Percentiles rank a stretch among this genome's conserved stretches.
Evolutionary conservation across 768 basidiomycete species (phyloP).

Genomic region (Amanita inopinata): DNA sequence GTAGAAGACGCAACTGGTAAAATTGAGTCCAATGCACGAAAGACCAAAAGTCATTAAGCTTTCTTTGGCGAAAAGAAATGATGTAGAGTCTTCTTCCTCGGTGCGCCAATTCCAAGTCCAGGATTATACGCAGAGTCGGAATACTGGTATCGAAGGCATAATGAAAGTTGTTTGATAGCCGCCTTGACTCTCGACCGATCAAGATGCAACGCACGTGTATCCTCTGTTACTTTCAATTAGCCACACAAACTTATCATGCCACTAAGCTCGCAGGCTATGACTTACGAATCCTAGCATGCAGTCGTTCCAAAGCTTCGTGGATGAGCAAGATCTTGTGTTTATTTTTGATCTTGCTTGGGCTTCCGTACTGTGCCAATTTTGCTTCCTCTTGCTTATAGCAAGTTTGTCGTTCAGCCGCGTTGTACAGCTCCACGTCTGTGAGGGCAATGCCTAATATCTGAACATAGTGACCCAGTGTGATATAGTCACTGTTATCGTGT

Average conservation of each 20-base stretch:
- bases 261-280: conserved; percentile 7
- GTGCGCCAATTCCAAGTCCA: background rate
- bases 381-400: conserved; percentile 10
- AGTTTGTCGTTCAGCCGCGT: conserved; percentile 32
- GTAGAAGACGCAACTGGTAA: conserved; percentile 10
- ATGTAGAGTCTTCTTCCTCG: conserved; percentile 12
- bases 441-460: conserved; percentile 51
- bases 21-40: background rate
- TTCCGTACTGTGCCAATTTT: conserved; percentile 12
- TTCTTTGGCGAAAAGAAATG: conserved; percentile 8
- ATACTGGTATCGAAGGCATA: conserved; percentile 8
- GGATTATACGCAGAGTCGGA: conserved; percentile 10
- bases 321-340: conserved; percentile 40
- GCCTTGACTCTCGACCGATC: conserved; percentile 71
- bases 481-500: conserved; percentile 48
- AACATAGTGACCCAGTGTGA: conserved; percentile 45
- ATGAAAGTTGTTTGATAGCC: conserved; percentile 36
- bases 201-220: conserved; percentile 65
- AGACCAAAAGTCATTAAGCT: background rate
- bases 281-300: conserved; percentile 59
- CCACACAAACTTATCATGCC: background rate
- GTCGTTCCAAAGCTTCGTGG: conserved; percentile 33
- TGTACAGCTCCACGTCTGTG: conserved; percentile 48
- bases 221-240: conserved; percentile 32
- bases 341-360: conserved; percentile 13